phyloP scores from a whole-genome alignment of 768 basidiomycete genomes.

The Lentinula detonsa region DNA sequence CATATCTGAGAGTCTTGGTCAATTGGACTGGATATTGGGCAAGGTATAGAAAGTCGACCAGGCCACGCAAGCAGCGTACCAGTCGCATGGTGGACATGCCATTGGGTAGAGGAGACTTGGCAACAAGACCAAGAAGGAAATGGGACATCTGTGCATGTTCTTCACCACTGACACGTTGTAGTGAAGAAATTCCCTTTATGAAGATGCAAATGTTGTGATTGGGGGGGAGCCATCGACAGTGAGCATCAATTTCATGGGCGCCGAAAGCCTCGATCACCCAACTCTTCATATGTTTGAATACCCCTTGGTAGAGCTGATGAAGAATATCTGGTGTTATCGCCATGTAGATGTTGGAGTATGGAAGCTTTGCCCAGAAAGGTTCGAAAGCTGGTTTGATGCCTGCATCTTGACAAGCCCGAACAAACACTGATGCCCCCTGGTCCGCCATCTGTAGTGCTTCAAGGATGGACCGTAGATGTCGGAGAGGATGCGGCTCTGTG shows the following conservation, averaged over 20 bases:
- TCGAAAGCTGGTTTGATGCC: no score
- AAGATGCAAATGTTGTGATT: constrained; percentile 20
- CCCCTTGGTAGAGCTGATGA: constrained; percentile 20
- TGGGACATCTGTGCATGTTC: constrained; percentile 13
- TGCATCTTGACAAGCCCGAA: constrained; percentile 1
- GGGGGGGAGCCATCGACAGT: constrained; percentile 18
- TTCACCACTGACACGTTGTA: constrained; percentile 16
- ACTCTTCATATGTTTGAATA: constrained; percentile 18
- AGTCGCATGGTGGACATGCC: neutral
- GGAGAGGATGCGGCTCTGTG: neutral
- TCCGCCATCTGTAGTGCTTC: neutral
- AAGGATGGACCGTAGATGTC: neutral
- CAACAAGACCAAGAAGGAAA: constrained; percentile 17
- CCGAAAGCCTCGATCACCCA: constrained; percentile 16
- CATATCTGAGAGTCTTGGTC: no score
- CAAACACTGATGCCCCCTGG: neutral
- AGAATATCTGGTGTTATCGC: constrained; percentile 18
- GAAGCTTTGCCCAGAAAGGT: constrained; percentile 20
- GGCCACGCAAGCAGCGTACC: constrained; percentile 13
- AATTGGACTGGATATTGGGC: no score
- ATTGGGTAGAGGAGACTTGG: constrained; percentile 10
- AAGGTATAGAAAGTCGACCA: constrained; percentile 22
- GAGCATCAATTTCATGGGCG: constrained; percentile 20
- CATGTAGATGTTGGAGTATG: constrained; percentile 15
- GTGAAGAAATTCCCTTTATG: neutral